Conservation (phyloP, 73 alveolate species). For the Paramecium sonneborni region DNA sequence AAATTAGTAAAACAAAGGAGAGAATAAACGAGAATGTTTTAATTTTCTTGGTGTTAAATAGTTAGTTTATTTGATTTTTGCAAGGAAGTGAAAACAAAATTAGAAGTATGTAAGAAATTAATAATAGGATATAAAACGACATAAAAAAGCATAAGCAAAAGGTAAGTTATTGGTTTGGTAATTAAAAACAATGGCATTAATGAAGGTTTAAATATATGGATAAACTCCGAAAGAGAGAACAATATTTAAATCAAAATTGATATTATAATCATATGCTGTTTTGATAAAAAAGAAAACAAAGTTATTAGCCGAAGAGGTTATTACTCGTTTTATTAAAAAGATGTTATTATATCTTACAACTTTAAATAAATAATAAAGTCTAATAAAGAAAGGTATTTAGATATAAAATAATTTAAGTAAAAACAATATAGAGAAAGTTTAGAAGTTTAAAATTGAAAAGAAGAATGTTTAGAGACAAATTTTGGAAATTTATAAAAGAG, state of each 20-base stretch:
- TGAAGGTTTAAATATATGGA: constrained; percentile 38
- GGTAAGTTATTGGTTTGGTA: neutral
- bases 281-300: neutral
- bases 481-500: constrained; percentile 13
- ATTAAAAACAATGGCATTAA: neutral
- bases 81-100: neutral
- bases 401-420: neutral
- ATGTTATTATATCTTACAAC: neutral
- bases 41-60: neutral
- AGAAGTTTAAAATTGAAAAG: neutral
- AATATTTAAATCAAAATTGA: neutral
- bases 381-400: neutral
- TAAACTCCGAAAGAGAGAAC: constrained; percentile 38
- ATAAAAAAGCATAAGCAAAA: neutral
- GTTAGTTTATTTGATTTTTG: neutral
- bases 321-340: neutral
- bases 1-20: neutral
- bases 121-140: constrained; percentile 18
- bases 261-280: neutral
- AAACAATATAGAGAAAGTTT: constrained; percentile 5
- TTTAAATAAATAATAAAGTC: neutral
- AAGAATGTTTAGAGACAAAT: neutral
- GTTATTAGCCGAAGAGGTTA: neutral
- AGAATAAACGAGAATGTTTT: neutral
- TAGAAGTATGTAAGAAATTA: neutral